Evolutionary conservation across 2,329 filamentous ascomycete genomes (phyloP).

Genomic region (Ascochyta pisi): DNA sequence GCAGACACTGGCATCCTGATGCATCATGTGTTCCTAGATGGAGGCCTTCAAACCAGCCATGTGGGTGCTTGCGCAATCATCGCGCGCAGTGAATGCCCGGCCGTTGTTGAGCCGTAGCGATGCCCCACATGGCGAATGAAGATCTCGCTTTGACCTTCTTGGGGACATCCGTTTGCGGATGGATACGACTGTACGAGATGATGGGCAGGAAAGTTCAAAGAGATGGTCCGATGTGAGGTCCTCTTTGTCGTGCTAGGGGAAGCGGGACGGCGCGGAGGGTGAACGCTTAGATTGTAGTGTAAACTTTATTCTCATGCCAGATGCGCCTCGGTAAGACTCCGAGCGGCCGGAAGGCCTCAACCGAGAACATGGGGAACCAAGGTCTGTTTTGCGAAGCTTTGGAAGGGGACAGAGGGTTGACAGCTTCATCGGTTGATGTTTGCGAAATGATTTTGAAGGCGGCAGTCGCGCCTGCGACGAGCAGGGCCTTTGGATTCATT

Average conservation of each 20-base stretch:
- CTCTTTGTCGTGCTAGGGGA: slow-evolving; percentile 1
- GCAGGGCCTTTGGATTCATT: neutral
- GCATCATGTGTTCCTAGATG: neutral
- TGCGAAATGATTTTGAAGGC: too few species aligned
- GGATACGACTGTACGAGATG: neutral
- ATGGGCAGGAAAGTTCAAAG: neutral
- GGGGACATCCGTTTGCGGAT: neutral
- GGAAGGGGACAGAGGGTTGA: too few species aligned
- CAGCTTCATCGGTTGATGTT: too few species aligned
- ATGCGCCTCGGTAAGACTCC: slow-evolving; percentile 5
- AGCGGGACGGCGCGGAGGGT: slow-evolving; percentile 9
- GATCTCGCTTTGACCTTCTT: neutral
- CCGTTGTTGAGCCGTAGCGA: neutral
- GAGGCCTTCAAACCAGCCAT: neutral
- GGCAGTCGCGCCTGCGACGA: too few species aligned
- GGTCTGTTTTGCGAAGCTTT: too few species aligned
- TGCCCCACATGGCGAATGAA: neutral
- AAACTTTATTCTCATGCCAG: neutral
- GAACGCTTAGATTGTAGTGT: neutral
- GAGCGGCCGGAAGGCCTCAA: neutral
- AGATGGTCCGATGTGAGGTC: neutral
- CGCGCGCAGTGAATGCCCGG: neutral
- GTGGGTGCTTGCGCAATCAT: neutral
- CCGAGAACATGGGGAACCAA: neutral
- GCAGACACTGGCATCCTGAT: neutral